Evolutionary conservation across 306 rosid genomes (phyloP).

Genomic region (Castanea mollissima): DNA sequence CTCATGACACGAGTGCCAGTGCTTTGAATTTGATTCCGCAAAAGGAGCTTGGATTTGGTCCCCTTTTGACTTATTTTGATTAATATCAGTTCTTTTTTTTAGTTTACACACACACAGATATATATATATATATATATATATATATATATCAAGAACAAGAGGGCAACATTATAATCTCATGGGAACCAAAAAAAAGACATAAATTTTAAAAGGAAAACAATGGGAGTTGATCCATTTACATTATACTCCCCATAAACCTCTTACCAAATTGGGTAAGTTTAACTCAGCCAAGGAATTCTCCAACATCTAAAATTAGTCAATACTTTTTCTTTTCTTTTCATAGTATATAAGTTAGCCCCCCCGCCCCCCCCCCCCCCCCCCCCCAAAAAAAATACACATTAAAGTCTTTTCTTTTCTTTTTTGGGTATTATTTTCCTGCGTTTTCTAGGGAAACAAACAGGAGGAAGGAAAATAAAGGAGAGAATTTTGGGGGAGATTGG

Average conservation of each 20-base stretch:
- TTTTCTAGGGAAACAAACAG: conserved; percentile 29
- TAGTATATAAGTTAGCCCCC: background rate
- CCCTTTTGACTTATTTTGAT: no score
- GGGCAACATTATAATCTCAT: background rate
- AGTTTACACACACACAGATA: no score
- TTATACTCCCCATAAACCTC: background rate
- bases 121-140: no score
- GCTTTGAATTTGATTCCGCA: no score
- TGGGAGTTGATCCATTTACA: background rate
- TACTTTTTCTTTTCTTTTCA: background rate
- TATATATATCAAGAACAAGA: background rate
- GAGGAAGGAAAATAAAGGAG: background rate
- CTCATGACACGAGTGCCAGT: no score
- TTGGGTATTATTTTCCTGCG: background rate
- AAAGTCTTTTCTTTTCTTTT: background rate
- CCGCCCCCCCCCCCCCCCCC: background rate
- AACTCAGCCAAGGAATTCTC: no score
- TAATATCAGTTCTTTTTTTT: no score
- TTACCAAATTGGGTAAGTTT: background rate
- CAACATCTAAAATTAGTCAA: no score
- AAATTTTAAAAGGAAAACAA: background rate
- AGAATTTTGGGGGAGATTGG: conserved; percentile 7
- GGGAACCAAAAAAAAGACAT: background rate
- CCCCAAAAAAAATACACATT: background rate
- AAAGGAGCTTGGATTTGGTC: no score